These are phyloP conservation scores for Crithidia thermophila DNA, from an alignment of 208 protist species.

Conservation along the genomic window DNA sequence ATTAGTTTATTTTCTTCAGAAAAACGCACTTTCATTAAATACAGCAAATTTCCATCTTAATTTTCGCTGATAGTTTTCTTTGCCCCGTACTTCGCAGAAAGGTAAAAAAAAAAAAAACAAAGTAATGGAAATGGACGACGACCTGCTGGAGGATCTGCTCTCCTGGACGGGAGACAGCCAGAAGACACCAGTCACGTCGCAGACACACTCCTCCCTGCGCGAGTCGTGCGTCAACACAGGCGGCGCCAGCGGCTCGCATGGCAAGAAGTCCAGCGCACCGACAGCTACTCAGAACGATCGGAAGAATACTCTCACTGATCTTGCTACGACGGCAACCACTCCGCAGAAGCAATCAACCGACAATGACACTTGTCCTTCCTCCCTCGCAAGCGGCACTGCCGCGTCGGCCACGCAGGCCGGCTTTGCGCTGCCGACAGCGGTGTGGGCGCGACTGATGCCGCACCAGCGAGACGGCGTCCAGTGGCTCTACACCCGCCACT, in stretches of 20 bases:
- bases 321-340: too few relatives aligned
- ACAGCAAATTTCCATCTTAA: background rate
- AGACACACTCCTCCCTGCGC: background rate
- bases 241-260: background rate
- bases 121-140: slow-evolving; percentile 44
- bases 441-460: slow-evolving; percentile 77
- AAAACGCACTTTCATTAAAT: too few relatives aligned
- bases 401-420: background rate
- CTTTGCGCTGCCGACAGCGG: slow-evolving; percentile 24
- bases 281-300: background rate
- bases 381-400: too few relatives aligned
- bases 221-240: slow-evolving; percentile 29
- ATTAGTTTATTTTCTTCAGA: too few relatives aligned
- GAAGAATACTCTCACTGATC: background rate
- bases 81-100: too few relatives aligned
- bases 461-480: slow-evolving; percentile 94
- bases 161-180: slow-evolving; percentile 39
- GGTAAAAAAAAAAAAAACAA: background rate
- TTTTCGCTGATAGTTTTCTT: background rate
- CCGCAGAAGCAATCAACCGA: too few relatives aligned
- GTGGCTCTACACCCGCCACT: slow-evolving; percentile 97
- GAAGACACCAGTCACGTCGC: background rate
- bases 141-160: slow-evolving; percentile 76
- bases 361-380: too few relatives aligned
- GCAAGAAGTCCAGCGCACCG: background rate